Evolutionary conservation across 1,284 basidiomycete genomes (phyloP).

Genomic region (Volvariella volvacea): DNA sequence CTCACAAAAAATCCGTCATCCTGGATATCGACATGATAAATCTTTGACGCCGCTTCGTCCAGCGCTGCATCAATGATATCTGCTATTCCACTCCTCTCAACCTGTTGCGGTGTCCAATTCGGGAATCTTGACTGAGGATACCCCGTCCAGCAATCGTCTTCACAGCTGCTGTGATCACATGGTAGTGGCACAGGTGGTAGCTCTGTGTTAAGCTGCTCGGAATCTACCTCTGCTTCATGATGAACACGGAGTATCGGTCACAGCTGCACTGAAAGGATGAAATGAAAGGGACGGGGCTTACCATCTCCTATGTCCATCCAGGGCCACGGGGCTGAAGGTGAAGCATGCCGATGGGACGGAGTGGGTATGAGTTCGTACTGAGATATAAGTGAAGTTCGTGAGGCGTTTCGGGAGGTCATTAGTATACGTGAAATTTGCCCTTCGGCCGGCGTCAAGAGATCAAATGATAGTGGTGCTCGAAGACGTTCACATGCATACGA

Average conservation of each 20-base stretch:
- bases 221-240: conserved; percentile 22
- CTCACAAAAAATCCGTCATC: too few relatives aligned
- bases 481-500: too few relatives aligned
- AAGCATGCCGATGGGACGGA: conserved; percentile 24
- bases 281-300: conserved; percentile 11
- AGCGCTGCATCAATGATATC: conserved; percentile 23
- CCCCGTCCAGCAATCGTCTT: too few relatives aligned
- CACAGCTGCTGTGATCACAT: too few relatives aligned
- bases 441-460: too few relatives aligned
- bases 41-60: conserved; percentile 14
- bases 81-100: conserved; percentile 29
- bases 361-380: too few relatives aligned
- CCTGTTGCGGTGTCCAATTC: conserved; percentile 43
- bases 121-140: conserved; percentile 46
- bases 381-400: too few relatives aligned
- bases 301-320: conserved; percentile 31
- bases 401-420: too few relatives aligned
- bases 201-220: conserved; percentile 22
- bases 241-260: background rate
- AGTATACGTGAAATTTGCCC: too few relatives aligned
- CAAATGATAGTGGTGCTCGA: too few relatives aligned
- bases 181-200: conserved; percentile 32
- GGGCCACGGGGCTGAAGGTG: conserved; percentile 28
- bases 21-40: conserved; percentile 31
- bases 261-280: background rate